Percentiles rank a stretch among this genome's conserved stretches.
These are phyloP conservation scores for Fusarium fujikuroi DNA, from an alignment of 2,329 filamentous ascomycete genomes.

Conservation along the genomic window DNA sequence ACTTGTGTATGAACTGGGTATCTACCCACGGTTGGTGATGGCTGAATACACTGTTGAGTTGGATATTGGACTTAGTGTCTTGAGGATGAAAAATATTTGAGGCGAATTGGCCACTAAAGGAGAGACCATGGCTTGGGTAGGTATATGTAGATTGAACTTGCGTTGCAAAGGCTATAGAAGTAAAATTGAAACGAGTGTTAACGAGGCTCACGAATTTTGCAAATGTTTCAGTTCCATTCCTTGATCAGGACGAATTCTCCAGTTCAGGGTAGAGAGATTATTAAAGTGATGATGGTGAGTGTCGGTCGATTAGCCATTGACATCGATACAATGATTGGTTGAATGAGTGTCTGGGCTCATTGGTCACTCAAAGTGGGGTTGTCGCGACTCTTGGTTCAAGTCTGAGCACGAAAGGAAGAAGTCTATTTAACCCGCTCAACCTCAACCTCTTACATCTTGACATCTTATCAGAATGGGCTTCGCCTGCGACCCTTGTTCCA, in stretches of 20 bases:
- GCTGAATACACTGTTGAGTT: accelerated
- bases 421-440: background rate
- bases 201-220: background rate
- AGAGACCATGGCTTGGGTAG: background rate
- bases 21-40: too few relatives aligned
- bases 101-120: too few relatives aligned
- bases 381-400: background rate
- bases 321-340: background rate
- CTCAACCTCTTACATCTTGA: background rate
- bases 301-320: background rate
- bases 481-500: constrained; percentile 17
- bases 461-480: constrained; percentile 4
- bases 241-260: background rate
- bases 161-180: background rate
- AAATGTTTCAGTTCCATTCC: too few relatives aligned
- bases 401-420: background rate
- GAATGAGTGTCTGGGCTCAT: background rate
- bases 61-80: background rate
- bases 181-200: background rate
- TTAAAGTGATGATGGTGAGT: background rate
- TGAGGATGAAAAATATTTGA: too few relatives aligned
- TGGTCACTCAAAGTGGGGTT: background rate
- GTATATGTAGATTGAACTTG: background rate
- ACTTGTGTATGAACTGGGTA: background rate
- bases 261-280: background rate